phyloP scores from a whole-genome alignment of 805 yeast species.

The Lachancea mirantina region DNA sequence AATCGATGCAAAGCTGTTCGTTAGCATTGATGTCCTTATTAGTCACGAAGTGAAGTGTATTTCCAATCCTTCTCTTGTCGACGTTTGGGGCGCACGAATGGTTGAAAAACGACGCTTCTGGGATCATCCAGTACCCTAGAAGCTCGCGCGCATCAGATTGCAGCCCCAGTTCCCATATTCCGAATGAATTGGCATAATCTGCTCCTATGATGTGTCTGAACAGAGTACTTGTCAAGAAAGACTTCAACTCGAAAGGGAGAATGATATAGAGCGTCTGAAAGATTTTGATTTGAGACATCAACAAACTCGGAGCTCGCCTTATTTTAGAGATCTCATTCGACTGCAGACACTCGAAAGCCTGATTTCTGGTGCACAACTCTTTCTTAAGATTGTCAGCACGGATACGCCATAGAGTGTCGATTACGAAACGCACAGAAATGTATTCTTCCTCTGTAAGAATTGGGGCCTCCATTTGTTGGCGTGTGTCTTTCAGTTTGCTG shows the following conservation, averaged over 20 bases:
- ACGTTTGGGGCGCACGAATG: slow-evolving; percentile 60
- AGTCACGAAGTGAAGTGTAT: slow-evolving; percentile 39
- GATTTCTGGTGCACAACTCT: slow-evolving; percentile 6
- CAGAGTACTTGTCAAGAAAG: slow-evolving; percentile 31
- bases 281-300: slow-evolving; percentile 40
- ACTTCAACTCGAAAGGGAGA: slow-evolving; percentile 32
- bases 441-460: slow-evolving; percentile 47
- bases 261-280: slow-evolving; percentile 41
- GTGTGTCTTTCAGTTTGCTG: slow-evolving; percentile 31
- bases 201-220: slow-evolving; percentile 47
- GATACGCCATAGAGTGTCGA: slow-evolving; percentile 33
- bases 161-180: slow-evolving; percentile 49
- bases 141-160: slow-evolving; percentile 44
- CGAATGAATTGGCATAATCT: slow-evolving; percentile 63
- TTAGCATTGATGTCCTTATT: slow-evolving; percentile 34
- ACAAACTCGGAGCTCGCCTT: slow-evolving; percentile 38
- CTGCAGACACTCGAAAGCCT: slow-evolving; percentile 38
- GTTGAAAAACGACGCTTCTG: slow-evolving; percentile 60
- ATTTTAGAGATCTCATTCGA: slow-evolving; percentile 46
- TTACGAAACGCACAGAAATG: slow-evolving; percentile 42
- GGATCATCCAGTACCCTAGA: slow-evolving; percentile 53
- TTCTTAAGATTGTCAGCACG: slow-evolving; percentile 16
- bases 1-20: slow-evolving; percentile 53
- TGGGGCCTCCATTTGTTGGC: slow-evolving; percentile 35
- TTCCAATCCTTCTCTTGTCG: slow-evolving; percentile 35